These are phyloP conservation scores for Hydrangea macrophylla DNA, from an alignment of 148 eudicot genomes.

Conservation along the genomic window DNA sequence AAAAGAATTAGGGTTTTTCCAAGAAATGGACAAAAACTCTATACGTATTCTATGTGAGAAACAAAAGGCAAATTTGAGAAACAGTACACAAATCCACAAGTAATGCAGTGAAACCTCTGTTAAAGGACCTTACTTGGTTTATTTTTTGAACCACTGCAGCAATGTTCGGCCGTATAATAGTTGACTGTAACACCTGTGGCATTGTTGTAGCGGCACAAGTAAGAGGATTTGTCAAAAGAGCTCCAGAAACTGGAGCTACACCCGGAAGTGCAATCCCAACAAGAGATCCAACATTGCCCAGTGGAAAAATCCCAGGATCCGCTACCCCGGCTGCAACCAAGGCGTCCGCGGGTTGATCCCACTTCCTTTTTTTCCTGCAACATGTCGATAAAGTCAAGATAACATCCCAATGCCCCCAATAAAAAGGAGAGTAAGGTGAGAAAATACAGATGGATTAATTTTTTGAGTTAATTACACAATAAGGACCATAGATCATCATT, in stretches of 20 bases:
- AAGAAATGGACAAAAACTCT: neutral
- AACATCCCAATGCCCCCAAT: neutral
- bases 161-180: slow-evolving; percentile 61
- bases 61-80: neutral
- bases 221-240: slow-evolving; percentile 34
- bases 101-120: neutral
- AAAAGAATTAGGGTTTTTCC: no score
- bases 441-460: neutral
- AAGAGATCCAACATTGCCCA: slow-evolving; percentile 43
- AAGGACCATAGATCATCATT: neutral
- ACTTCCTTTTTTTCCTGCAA: slow-evolving; percentile 77
- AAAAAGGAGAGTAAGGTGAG: neutral
- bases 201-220: slow-evolving; percentile 20
- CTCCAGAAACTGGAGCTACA: slow-evolving; percentile 29
- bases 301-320: slow-evolving; percentile 49
- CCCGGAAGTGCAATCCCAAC: slow-evolving; percentile 36
- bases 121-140: slow-evolving; percentile 49
- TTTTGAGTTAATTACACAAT: neutral
- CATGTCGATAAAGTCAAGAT: neutral
- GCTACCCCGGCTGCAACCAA: slow-evolving; percentile 52
- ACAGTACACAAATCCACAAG: neutral
- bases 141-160: slow-evolving; percentile 55
- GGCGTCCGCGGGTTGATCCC: slow-evolving; percentile 94
- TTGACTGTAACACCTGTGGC: slow-evolving; percentile 32
- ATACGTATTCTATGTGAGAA: neutral